phyloP scores from a whole-genome alignment of 1,284 basidiomycete species.

The Mycena sp. region DNA sequence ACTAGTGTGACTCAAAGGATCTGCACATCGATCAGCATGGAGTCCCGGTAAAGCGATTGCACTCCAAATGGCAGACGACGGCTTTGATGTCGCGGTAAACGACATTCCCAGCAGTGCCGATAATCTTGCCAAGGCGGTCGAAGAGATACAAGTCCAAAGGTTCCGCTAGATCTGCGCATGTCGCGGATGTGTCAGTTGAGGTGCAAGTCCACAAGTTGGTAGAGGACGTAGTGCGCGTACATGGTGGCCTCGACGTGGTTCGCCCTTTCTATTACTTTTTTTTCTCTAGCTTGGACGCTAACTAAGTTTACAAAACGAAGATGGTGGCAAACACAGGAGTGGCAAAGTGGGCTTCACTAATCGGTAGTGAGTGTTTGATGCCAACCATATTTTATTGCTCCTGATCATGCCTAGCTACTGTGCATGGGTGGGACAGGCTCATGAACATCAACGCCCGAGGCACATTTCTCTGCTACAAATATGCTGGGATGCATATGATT shows the following conservation, averaged over 20 bases:
- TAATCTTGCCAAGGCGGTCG: background rate
- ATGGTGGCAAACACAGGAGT: no score
- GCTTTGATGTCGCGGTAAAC: conserved; percentile 8
- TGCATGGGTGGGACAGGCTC: conserved; percentile 25
- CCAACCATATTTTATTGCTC: no score
- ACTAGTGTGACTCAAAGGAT: background rate
- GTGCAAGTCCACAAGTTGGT: background rate
- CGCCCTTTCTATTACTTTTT: background rate
- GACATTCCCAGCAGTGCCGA: background rate
- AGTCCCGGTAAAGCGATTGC: conserved; percentile 6
- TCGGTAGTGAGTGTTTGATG: no score
- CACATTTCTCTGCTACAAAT: conserved; percentile 33
- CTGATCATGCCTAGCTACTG: conserved; percentile 7
- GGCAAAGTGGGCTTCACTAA: no score
- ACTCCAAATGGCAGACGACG: conserved; percentile 7
- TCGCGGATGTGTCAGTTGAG: conserved; percentile 12
- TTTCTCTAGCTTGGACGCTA: background rate
- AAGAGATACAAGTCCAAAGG: conserved; percentile 3
- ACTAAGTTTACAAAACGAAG: no score
- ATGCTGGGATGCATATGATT: conserved; percentile 34
- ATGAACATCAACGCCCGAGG: conserved; percentile 30
- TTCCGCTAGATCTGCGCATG: conserved; percentile 9
- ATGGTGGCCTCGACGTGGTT: conserved; percentile 30
- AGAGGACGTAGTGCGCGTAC: background rate
- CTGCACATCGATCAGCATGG: conserved; percentile 30